Evolutionary conservation across 2,329 filamentous ascomycete genomes (phyloP).

Genomic region (Botryotinia convoluta): DNA sequence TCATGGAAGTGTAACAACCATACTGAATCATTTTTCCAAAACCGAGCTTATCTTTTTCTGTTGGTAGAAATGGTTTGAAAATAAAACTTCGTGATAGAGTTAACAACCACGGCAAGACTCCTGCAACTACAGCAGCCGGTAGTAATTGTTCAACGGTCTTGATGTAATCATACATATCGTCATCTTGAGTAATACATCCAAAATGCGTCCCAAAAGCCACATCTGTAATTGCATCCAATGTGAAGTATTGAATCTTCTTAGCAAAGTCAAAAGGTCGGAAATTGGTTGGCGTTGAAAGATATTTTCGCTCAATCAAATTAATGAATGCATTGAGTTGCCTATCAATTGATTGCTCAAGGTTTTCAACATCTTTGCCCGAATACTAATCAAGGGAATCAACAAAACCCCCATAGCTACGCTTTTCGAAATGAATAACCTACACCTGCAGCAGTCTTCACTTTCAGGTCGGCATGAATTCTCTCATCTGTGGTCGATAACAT

Average conservation of each 20-base stretch:
- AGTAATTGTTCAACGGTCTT: slow-evolving; percentile 44
- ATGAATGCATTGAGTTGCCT: slow-evolving; percentile 25
- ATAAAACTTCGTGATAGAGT: slow-evolving; percentile 43
- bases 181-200: slow-evolving; percentile 48
- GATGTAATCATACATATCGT: slow-evolving; percentile 50
- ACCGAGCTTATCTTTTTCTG: slow-evolving; percentile 41
- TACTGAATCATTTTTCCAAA: slow-evolving; percentile 49
- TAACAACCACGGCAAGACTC: slow-evolving; percentile 44
- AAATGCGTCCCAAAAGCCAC: slow-evolving; percentile 51
- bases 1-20: not conserved
- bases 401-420: too few species aligned
- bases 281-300: slow-evolving; percentile 40
- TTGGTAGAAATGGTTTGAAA: slow-evolving; percentile 44
- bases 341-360: slow-evolving; percentile 50
- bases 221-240: slow-evolving; percentile 55
- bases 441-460: slow-evolving; percentile 49
- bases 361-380: slow-evolving; percentile 50
- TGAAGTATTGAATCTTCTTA: slow-evolving; percentile 52
- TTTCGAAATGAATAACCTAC: slow-evolving; percentile 34
- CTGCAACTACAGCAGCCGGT: slow-evolving; percentile 46
- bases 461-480: slow-evolving; percentile 39
- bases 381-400: slow-evolving; percentile 40
- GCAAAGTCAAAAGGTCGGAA: slow-evolving; percentile 49
- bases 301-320: slow-evolving; percentile 29
- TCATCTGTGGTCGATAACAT: slow-evolving; percentile 52